Base-by-base conservation (phyloP, 108 stramenopile genomes). In the Nitzschia putrida region DNA sequence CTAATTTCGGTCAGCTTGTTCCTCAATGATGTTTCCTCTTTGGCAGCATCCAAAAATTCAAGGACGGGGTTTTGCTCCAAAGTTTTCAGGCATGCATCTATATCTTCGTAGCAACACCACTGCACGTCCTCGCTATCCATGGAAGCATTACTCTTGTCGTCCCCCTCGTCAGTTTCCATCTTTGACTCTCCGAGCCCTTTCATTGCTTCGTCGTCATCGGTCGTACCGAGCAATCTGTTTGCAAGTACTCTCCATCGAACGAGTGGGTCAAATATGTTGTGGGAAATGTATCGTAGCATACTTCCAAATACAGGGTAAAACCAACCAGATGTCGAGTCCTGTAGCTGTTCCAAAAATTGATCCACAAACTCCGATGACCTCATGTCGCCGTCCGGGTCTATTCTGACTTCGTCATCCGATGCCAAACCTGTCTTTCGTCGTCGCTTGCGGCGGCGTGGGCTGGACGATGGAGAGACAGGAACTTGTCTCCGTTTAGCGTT, bases 1-100 rank as follows among this genome's bases (percentile, higher is more conserved):
- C 55, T 63, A 22, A 84, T 73, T 34, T 71, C 80, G 21, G 52
- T 49, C 10, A 92, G 68, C 51, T 83, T 89, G 43, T 55, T 44
- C 39, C 61, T 42, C 4, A 91, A 54, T 24, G 69, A 63, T 8
- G 61, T 65, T 61, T 74, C 74, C 2, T 55, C 45, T 8, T 78
- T 78, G 37, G 83, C 58, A 57, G 89, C 79, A 37, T 86, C 57
- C 24, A 72, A 49, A 22, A 72, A 49, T 3, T 39, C 53, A 34
- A 92, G 64, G 23, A 79, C 73, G 13, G 16, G 44, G 45, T 73
- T 69, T 12, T 23, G 53, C 38, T 64, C 40, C 16, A 81, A 24
- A 13, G 63, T 45, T 6, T 61, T 56, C 13, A 83, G 11, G 24
- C 74, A 79, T 9, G 65, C 26, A 56, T 86, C 69, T 23, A 92